Evolutionary conservation across 495 filamentous ascomycete genomes (phyloP).

Genomic region (Penicillium mononematosum): DNA sequence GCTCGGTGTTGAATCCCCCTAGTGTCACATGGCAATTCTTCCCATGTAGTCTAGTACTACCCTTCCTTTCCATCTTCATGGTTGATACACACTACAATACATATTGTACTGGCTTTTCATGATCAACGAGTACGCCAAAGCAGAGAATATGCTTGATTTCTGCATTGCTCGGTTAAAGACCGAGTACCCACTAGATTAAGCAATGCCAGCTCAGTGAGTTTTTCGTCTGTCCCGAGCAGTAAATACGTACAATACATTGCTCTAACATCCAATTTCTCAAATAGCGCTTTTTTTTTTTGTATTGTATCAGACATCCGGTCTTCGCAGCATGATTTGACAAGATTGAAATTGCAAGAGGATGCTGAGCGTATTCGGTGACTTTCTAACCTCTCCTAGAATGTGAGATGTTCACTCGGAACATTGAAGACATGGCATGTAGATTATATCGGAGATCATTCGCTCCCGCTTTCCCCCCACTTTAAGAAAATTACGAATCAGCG

Average conservation of each 20-base stretch:
- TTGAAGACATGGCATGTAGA: background rate
- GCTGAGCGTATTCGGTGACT: background rate
- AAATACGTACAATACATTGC: background rate
- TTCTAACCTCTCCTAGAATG: background rate
- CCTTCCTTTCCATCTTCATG: too few species aligned
- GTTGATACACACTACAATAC: too few species aligned
- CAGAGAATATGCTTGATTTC: background rate
- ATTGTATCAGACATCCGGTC: background rate
- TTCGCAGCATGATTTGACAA: background rate
- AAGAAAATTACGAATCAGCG: conserved; percentile 11
- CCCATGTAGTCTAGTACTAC: too few species aligned
- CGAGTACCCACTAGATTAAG: background rate
- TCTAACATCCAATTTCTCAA: too few species aligned
- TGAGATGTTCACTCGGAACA: background rate
- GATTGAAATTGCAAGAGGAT: background rate
- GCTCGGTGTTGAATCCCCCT: too few species aligned
- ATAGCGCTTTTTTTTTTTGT: background rate
- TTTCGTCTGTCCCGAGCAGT: background rate
- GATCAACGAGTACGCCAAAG: too few species aligned
- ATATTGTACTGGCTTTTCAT: too few species aligned
- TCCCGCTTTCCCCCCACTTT: conserved; percentile 6
- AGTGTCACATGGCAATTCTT: too few species aligned
- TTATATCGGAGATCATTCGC: background rate
- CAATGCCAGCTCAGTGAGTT: background rate
- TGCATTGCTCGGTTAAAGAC: background rate